Base-by-base conservation (phyloP, 2,329 filamentous ascomycete species). In the Pseudogymnoascus destructans region DNA sequence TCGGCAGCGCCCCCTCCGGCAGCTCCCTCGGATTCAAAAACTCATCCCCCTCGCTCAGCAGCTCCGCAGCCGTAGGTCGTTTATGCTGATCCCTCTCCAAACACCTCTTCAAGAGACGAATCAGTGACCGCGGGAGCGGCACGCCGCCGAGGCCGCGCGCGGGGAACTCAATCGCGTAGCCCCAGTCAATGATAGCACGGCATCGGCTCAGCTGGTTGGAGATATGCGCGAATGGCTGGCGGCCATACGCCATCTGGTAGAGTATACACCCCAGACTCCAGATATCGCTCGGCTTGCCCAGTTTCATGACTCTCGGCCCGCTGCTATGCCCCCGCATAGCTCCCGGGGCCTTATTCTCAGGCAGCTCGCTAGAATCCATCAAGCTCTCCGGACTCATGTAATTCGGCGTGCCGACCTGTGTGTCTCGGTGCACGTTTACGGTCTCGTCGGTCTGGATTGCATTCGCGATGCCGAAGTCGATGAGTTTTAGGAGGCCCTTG, bases 321-420 rank as follows among this genome's bases (percentile, higher is more conserved):
- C 66, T 69, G 61, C 65, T 63, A 66, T 55, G 72, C 69, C 27
- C 72, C 68, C 52, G 27, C 17, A 21, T 23, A 2, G 17, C 17
- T 1, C 27, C 52, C 0, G 30, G 67, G 49, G 72, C 72, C 3
- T 70, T 71, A 1, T 71, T 70, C 71, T 72, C 1, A 69, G 69
- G 73, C 15, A 76, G 70, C 58, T 83, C 85, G 64, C 95, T 95
- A 23, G 84, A 87, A 72, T 97, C 93, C 69, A 95, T 84, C 55
- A 98, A 79, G 2, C 87, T 90, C 72, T 98, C 93, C 0, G 93
- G 93, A 1, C 89, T 95, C 93, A 98, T 98, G 75, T 96, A 98
- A 71, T 95, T 98, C 3, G 93, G 91, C 0, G 93, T 98, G 59
- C 95, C 93, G 62, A 97, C 85, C 73, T 97, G 90, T 9, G 86